These are phyloP conservation scores for Thalassiosira exigua DNA, from an alignment of 352 stramenopile genomes.

Conservation along the genomic window DNA sequence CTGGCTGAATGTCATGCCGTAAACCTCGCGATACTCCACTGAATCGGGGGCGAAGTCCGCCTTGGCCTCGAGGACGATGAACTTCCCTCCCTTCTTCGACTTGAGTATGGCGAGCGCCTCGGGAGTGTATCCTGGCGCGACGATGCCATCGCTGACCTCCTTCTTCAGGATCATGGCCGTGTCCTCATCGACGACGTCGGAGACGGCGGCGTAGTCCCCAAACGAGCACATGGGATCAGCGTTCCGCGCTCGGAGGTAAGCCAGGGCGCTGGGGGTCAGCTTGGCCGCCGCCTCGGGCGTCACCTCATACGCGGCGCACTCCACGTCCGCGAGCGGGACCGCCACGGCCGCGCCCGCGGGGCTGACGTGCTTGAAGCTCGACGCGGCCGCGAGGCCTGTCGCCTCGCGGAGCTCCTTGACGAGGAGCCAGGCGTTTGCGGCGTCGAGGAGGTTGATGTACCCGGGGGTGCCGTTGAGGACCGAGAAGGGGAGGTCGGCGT, in stretches of 20 bases:
- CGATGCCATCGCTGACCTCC: slow-evolving; percentile 99
- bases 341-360: slow-evolving; percentile 95
- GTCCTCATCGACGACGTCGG: slow-evolving; percentile 97
- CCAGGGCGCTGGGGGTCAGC: slow-evolving; percentile 94
- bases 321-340: slow-evolving; percentile 92
- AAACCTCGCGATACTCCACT: slow-evolving; percentile 97
- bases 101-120: slow-evolving; percentile 98
- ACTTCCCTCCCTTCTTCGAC: slow-evolving; percentile 98
- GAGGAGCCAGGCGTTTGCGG: slow-evolving; percentile 98
- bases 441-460: slow-evolving; percentile 99
- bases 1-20: slow-evolving; percentile 98
- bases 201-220: slow-evolving; percentile 98
- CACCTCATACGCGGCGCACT: slow-evolving; percentile 94
- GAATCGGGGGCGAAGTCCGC: slow-evolving; percentile 90
- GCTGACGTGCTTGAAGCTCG: slow-evolving; percentile 99
- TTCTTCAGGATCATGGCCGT: slow-evolving; percentile 98
- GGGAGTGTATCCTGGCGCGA: slow-evolving; percentile 97
- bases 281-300: slow-evolving; percentile 82
- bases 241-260: slow-evolving; percentile 98
- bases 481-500: slow-evolving; percentile 82
- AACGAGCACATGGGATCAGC: slow-evolving; percentile 99
- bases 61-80: slow-evolving; percentile 98
- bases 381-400: slow-evolving; percentile 92
- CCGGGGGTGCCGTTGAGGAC: slow-evolving; percentile 91
- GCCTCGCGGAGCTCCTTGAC: slow-evolving; percentile 95